These are phyloP conservation scores for Mortierella sp. DNA, from an alignment of 371 early-diverging fungal species.

Conservation along the genomic window DNA sequence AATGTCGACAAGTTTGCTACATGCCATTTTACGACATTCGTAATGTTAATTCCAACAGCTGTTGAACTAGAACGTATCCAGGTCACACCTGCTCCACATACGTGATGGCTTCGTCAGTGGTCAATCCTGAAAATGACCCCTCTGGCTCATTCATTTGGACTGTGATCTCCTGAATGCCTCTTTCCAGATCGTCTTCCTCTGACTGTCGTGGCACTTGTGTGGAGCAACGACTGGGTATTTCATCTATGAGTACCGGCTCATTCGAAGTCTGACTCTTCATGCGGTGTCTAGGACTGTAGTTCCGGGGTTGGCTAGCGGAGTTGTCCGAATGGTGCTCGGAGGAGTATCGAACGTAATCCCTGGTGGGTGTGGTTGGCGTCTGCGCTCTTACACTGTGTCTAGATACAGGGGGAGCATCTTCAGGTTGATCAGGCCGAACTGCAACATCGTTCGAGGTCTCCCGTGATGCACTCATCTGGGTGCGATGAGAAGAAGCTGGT, in stretches of 20 bases:
- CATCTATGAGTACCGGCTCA: slow-evolving; percentile 31
- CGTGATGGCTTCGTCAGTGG: slow-evolving; percentile 49
- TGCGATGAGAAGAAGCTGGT: background rate
- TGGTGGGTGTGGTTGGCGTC: slow-evolving; percentile 7
- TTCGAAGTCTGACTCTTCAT: slow-evolving; percentile 19
- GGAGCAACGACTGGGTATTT: slow-evolving; percentile 1
- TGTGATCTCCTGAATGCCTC: slow-evolving; percentile 36
- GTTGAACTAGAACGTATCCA: background rate
- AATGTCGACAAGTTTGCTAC: slow-evolving; percentile 41
- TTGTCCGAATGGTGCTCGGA: slow-evolving; percentile 8
- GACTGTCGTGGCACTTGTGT: slow-evolving; percentile 23
- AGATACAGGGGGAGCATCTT: background rate
- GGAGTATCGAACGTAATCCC: background rate
- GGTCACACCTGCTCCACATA: slow-evolving; percentile 6
- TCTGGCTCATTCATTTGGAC: slow-evolving; percentile 35
- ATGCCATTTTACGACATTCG: background rate
- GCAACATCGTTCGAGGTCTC: background rate
- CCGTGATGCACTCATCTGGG: slow-evolving; percentile 5
- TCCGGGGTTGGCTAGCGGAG: background rate
- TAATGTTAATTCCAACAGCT: background rate
- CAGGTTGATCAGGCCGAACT: background rate
- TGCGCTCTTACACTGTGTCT: background rate
- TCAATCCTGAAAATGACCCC: slow-evolving; percentile 36
- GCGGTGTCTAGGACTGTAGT: slow-evolving; percentile 4
- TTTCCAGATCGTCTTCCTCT: slow-evolving; percentile 49